Percentiles rank a stretch among this genome's conserved stretches.
phyloP scores from a whole-genome alignment of 1,139 yeast genomes.

The Nadsonia commutata region DNA sequence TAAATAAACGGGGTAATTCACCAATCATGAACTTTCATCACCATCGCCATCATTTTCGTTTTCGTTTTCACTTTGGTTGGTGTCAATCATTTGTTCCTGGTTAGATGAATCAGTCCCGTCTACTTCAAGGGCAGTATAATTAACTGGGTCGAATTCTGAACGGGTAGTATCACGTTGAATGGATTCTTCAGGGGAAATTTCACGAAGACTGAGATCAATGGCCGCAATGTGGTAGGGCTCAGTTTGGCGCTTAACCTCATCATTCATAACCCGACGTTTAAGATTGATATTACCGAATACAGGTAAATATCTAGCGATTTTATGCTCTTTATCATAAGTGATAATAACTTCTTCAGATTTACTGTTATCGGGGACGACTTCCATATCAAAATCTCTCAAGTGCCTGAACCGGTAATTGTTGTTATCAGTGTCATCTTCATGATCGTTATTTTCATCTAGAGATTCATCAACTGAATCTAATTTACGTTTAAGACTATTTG shows the following conservation, averaged over 20 bases:
- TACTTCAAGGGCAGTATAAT: slow-evolving; percentile 14
- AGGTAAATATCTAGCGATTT: slow-evolving; percentile 64
- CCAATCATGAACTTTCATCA: slow-evolving; percentile 2
- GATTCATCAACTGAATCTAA: slow-evolving; percentile 19
- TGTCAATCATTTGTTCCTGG: no score
- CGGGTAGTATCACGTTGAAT: slow-evolving; percentile 52
- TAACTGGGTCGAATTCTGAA: slow-evolving; percentile 60
- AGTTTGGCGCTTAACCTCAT: slow-evolving; percentile 34
- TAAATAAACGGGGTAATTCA: no score
- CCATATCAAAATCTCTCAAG: slow-evolving; percentile 70
- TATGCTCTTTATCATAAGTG: slow-evolving; percentile 34
- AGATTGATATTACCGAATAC: slow-evolving; percentile 64
- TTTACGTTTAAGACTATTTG: slow-evolving; percentile 15
- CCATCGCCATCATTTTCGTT: slow-evolving; percentile 4
- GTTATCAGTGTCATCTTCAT: slow-evolving; percentile 27
- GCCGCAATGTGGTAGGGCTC: slow-evolving; percentile 32
- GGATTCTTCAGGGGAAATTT: slow-evolving; percentile 58
- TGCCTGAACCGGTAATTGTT: slow-evolving; percentile 45
- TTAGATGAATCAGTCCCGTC: slow-evolving; percentile 10
- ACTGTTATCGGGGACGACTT: slow-evolving; percentile 23
- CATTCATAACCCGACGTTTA: slow-evolving; percentile 65
- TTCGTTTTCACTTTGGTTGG: slow-evolving; percentile 6
- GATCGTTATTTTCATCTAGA: slow-evolving; percentile 28
- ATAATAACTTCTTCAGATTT: slow-evolving; percentile 36
- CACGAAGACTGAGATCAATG: slow-evolving; percentile 50